These are phyloP conservation scores for Tricholomella constricta DNA, from an alignment of 768 basidiomycete genomes.

Conservation along the genomic window DNA sequence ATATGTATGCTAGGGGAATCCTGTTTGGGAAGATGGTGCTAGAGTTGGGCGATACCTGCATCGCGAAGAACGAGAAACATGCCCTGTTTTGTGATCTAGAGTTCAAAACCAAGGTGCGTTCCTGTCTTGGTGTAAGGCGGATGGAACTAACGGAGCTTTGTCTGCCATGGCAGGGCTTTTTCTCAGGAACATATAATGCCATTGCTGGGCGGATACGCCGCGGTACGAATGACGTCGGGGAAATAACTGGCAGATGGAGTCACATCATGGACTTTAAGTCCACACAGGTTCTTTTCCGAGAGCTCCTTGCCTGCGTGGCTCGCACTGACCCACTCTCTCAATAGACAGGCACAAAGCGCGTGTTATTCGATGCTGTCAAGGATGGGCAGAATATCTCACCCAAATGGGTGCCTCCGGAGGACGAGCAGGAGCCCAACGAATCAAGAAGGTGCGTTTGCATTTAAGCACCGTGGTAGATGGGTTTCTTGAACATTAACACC, in stretches of 20 bases:
- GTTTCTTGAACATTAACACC: not conserved
- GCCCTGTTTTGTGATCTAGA: slow-evolving; percentile 81
- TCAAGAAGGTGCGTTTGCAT: slow-evolving; percentile 63
- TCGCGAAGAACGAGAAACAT: slow-evolving; percentile 79
- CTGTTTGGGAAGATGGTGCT: slow-evolving; percentile 94
- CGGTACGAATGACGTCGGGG: slow-evolving; percentile 69
- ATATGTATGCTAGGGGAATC: slow-evolving; percentile 92
- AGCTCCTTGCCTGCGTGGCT: not conserved
- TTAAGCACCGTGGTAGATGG: no score
- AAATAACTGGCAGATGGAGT: slow-evolving; percentile 90
- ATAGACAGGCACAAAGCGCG: slow-evolving; percentile 68
- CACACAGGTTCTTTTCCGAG: slow-evolving; percentile 49
- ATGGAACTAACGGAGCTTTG: not conserved
- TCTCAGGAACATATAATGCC: slow-evolving; percentile 94
- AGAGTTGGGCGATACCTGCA: slow-evolving; percentile 90
- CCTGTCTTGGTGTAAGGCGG: not conserved
- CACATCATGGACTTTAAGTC: slow-evolving; percentile 85
- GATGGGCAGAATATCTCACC: slow-evolving; percentile 74
- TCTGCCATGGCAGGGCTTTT: slow-evolving; percentile 70
- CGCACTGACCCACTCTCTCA: not conserved
- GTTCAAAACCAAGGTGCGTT: slow-evolving; percentile 92
- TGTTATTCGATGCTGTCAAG: slow-evolving; percentile 82
- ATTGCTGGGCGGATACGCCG: slow-evolving; percentile 79
- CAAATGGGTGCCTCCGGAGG: slow-evolving; percentile 84
- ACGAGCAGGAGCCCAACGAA: slow-evolving; percentile 88